These are phyloP conservation scores for Phialocephala sp. DNA, from an alignment of 2,329 filamentous ascomycete genomes.

Conservation along the genomic window DNA sequence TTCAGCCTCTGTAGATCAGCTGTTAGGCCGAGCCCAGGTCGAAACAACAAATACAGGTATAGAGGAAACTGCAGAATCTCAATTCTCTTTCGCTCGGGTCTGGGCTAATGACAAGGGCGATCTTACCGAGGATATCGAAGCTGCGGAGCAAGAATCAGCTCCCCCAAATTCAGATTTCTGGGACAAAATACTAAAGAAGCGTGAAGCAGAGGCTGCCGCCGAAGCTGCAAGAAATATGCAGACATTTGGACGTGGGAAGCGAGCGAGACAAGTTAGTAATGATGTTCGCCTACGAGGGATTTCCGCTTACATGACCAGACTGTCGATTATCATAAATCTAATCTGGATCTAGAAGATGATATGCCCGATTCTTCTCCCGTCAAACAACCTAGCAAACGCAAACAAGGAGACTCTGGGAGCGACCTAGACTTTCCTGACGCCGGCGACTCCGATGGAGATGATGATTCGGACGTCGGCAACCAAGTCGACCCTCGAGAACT, in stretches of 20 bases:
- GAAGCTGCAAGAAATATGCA: conserved; percentile 72
- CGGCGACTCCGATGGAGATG: conserved; percentile 38
- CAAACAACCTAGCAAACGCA: conserved; percentile 21
- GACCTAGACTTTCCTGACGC: conserved; percentile 44
- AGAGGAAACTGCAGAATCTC: conserved; percentile 71
- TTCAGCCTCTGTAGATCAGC: conserved; percentile 78
- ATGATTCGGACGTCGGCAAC: conserved; percentile 30
- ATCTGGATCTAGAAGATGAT: conserved; percentile 28
- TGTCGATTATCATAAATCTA: conserved; percentile 32
- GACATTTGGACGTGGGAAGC: conserved; percentile 83
- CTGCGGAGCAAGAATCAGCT: conserved; percentile 55
- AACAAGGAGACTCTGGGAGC: conserved; percentile 27
- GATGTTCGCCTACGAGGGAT: not conserved
- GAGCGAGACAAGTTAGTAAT: conserved; percentile 48
- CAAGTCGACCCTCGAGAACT: conserved; percentile 32
- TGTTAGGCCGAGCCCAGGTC: conserved; percentile 84
- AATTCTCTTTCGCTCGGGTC: conserved; percentile 88
- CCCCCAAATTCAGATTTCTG: conserved; percentile 74
- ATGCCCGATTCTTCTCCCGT: conserved; percentile 21
- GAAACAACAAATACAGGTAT: conserved; percentile 72
- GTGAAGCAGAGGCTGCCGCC: conserved; percentile 78
- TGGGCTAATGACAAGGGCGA: conserved; percentile 84
- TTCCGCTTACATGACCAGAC: conserved; percentile 12
- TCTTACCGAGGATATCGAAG: conserved; percentile 67
- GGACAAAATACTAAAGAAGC: conserved; percentile 86